Conservation (phyloP, 106 monocot genomes). For the Acorus calamus region DNA sequence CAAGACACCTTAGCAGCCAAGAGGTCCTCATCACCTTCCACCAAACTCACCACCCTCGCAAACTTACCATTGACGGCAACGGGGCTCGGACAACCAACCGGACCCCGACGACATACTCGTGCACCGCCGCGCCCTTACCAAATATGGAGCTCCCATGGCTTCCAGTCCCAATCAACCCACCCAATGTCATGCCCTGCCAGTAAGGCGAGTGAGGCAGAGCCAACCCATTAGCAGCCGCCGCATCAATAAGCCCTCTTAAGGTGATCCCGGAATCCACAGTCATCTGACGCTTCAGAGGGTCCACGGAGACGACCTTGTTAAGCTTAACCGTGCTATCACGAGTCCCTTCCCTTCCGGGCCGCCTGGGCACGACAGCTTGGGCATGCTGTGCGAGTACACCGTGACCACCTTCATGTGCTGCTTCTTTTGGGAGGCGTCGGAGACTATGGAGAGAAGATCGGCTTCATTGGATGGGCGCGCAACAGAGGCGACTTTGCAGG, state of each 20-base stretch:
- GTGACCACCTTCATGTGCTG: constrained; percentile 28
- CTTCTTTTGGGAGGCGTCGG: constrained; percentile 3
- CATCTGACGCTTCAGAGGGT: constrained; percentile 2
- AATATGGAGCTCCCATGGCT: constrained; percentile 12
- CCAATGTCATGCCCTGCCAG: constrained; percentile 14
- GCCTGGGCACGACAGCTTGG: constrained; percentile 27
- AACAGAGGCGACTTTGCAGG: constrained; percentile 8
- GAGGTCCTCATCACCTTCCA: constrained; percentile 1
- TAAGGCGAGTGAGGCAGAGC: constrained; percentile 20
- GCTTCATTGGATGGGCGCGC: constrained; percentile 15
- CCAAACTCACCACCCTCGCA: not conserved
- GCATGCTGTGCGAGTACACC: constrained; percentile 22
- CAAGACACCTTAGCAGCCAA: constrained; percentile 10
- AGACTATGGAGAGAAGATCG: constrained; percentile 13
- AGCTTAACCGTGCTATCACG: constrained; percentile 9
- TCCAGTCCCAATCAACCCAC: constrained; percentile 7
- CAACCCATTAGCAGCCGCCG: constrained; percentile 10
- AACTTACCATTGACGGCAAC: not conserved
- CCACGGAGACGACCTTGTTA: constrained; percentile 9
- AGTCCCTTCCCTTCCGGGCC: constrained; percentile 13
- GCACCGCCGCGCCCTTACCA: constrained; percentile 12
- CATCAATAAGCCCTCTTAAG: constrained; percentile 8
- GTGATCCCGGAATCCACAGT: constrained; percentile 18
- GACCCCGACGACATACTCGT: constrained; percentile 18
- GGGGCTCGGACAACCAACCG: constrained; percentile 7